A percentile compares a stretch with the other conserved stretches of the same genome.
Evolutionary conservation across 352 stramenopile genomes (phyloP).

Genomic region (Pythium myriotylum): DNA sequence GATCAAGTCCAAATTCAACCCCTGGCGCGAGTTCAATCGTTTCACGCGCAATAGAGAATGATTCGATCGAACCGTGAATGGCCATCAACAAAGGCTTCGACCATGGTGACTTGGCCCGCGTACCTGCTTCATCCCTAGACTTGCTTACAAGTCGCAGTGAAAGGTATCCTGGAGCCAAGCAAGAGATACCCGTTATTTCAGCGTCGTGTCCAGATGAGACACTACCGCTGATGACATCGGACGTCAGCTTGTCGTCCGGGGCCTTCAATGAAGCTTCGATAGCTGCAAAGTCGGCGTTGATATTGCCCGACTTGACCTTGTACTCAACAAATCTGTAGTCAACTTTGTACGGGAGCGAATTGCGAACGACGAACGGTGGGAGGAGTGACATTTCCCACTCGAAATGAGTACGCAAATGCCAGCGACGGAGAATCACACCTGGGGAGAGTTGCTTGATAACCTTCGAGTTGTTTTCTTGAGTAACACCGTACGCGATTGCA

Average conservation of each 20-base stretch:
- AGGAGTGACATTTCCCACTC: conserved; percentile 82
- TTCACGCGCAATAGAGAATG: conserved; percentile 75
- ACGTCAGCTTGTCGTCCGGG: conserved; percentile 30
- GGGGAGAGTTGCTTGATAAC: conserved; percentile 72
- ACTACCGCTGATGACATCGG: conserved; percentile 47
- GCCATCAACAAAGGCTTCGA: conserved; percentile 88
- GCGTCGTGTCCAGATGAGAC: conserved; percentile 74
- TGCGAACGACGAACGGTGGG: conserved; percentile 84
- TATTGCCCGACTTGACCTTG: conserved; percentile 53
- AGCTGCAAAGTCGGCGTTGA: conserved; percentile 56
- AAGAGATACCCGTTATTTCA: conserved; percentile 77
- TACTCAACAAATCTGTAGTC: conserved; percentile 89
- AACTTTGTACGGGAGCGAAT: conserved; percentile 83
- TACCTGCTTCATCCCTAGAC: conserved; percentile 23
- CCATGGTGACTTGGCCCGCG: conserved; percentile 42
- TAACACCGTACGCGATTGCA: conserved; percentile 79
- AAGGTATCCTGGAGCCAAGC: conserved; percentile 72
- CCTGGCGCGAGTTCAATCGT: conserved; percentile 49
- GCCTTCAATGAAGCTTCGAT: conserved; percentile 58
- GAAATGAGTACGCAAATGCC: conserved; percentile 73
- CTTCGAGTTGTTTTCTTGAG: conserved; percentile 73
- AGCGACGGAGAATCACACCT: conserved; percentile 76
- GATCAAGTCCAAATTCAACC: conserved; percentile 73
- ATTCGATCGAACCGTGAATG: conserved; percentile 69
- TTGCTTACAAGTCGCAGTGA: conserved; percentile 59